Conservation (phyloP, 2,329 filamentous ascomycete genomes). For the Colletotrichum lindemuthianum region DNA sequence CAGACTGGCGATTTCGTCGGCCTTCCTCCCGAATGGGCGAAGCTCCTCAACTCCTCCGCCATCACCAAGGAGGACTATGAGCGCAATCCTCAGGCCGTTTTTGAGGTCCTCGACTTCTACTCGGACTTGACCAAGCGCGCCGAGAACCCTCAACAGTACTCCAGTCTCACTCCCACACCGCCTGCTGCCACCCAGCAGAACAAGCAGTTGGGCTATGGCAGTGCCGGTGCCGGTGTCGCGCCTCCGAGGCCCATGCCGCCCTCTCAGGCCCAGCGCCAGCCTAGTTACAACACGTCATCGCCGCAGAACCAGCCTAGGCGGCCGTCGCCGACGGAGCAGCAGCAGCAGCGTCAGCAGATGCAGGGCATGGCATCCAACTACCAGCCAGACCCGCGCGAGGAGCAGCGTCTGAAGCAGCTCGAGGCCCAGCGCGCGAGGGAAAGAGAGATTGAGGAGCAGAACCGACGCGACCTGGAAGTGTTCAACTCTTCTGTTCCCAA, state of each 20-base stretch:
- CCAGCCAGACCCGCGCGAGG: constrained; percentile 62
- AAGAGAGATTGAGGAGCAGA: constrained; percentile 71
- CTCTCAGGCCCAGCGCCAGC: constrained; percentile 51
- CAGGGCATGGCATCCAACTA: constrained; percentile 67
- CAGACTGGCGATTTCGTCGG: constrained; percentile 95
- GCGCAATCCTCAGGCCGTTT: constrained; percentile 88
- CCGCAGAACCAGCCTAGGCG: constrained; percentile 53
- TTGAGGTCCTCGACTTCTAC: constrained; percentile 87
- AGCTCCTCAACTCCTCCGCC: constrained; percentile 92
- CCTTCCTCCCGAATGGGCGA: constrained; percentile 95
- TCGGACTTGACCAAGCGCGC: constrained; percentile 82
- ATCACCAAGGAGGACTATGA: constrained; percentile 99
- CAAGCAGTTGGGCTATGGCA: constrained; percentile 71
- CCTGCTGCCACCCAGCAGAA: constrained; percentile 65
- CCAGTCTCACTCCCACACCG: constrained; percentile 75
- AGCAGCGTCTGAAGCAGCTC: constrained; percentile 70
- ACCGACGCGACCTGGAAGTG: constrained; percentile 80
- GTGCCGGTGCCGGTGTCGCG: constrained; percentile 68
- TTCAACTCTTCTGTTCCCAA: constrained; percentile 93
- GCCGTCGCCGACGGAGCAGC: constrained; percentile 55
- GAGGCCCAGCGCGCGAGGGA: constrained; percentile 67
- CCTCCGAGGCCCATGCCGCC: constrained; percentile 75
- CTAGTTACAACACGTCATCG: constrained; percentile 52
- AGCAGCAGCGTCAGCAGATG: constrained; percentile 67
- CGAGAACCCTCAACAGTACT: constrained; percentile 75